Percentiles rank a stretch among this genome's conserved stretches.
phyloP scores from a whole-genome alignment of 2,329 filamentous ascomycete genomes.

The Talaromyces sp. region DNA sequence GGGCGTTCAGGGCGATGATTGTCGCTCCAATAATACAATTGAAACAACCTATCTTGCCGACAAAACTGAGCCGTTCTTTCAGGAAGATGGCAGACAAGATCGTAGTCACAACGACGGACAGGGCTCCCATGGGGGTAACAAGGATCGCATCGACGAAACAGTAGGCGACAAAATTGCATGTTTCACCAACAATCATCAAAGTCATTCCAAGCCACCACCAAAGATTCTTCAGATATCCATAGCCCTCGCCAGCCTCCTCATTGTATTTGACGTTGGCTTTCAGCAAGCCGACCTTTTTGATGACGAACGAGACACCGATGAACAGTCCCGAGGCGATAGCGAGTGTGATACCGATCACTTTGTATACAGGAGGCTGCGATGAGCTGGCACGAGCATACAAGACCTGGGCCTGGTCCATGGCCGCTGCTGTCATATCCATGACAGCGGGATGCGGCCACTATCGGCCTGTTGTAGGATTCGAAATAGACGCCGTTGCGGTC shows the following conservation, averaged over 20 bases:
- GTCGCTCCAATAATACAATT: slow-evolving; percentile 90
- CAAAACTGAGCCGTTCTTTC: slow-evolving; percentile 90
- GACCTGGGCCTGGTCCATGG: slow-evolving; percentile 39
- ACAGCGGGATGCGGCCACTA: slow-evolving; percentile 23
- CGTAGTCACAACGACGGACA: slow-evolving; percentile 89
- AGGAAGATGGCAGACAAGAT: slow-evolving; percentile 90
- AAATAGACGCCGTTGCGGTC: slow-evolving; percentile 21
- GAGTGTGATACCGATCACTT: slow-evolving; percentile 79
- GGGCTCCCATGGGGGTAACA: slow-evolving; percentile 84
- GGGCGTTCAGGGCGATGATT: slow-evolving; percentile 91
- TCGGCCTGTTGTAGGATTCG: background rate
- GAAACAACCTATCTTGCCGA: slow-evolving; percentile 94
- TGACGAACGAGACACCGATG: slow-evolving; percentile 89
- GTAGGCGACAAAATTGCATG: slow-evolving; percentile 97
- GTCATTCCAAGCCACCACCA: slow-evolving; percentile 97
- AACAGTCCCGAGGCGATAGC: slow-evolving; percentile 86
- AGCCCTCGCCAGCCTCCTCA: slow-evolving; percentile 91
- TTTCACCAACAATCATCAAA: slow-evolving; percentile 92
- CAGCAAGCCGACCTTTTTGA: slow-evolving; percentile 90
- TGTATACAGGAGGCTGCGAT: slow-evolving; percentile 62
- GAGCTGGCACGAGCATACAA: slow-evolving; percentile 42
- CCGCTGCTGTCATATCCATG: slow-evolving; percentile 44
- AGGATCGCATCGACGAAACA: slow-evolving; percentile 95
- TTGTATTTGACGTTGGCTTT: slow-evolving; percentile 95
- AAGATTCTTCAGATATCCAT: slow-evolving; percentile 90